Base-by-base conservation (phyloP, 768 basidiomycete species). In the Pleurotus eryngii region DNA sequence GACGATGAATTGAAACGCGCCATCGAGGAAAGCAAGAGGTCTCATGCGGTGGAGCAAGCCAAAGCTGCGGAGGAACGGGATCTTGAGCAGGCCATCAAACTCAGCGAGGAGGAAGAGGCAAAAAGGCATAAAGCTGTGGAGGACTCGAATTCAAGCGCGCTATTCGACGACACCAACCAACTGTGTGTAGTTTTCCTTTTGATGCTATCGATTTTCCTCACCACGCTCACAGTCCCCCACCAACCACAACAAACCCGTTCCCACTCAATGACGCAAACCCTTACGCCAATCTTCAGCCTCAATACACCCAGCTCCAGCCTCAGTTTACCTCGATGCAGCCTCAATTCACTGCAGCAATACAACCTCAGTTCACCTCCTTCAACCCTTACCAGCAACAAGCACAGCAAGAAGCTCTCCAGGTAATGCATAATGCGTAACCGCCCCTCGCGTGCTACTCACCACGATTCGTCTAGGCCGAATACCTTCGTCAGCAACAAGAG, bases 341-440 rank as follows among this genome's bases (percentile, higher is more conserved):
- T 2, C 93, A 94, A 63, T 86, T 80, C 66, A 90, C 89, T 1
- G 74, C 80, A 11, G 51, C 51, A 37, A 65, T 93, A 46, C 89
- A 89, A 62, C 90, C 90, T 0, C 94, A 95, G 64, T 92, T 90
- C 69, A 94, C 92, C 4, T 86, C 90, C 0, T 98, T 93, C 80
- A 98, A 98, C 70, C 92, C 92, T 0, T 94, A 92, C 61, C 90
- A 92, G 66, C 93, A 95, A 68, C 95, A 95, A 67, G 84, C 89
- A 47, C 90, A 95, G 64, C 93, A 95, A 64, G 93, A 96, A 70
- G 87, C 87, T 14, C 82, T 86, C 64, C 90, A 90, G 74, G 82
- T 73, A 42, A 39, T 55, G 17, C 40, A 3, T 35, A 11, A 35
- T 35, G 30, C 11, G 30, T 35, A 27, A 24, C 30, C 22, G 22